phyloP scores from a whole-genome alignment of 108 stramenopile species.

The Stephanodiscus triporus region DNA sequence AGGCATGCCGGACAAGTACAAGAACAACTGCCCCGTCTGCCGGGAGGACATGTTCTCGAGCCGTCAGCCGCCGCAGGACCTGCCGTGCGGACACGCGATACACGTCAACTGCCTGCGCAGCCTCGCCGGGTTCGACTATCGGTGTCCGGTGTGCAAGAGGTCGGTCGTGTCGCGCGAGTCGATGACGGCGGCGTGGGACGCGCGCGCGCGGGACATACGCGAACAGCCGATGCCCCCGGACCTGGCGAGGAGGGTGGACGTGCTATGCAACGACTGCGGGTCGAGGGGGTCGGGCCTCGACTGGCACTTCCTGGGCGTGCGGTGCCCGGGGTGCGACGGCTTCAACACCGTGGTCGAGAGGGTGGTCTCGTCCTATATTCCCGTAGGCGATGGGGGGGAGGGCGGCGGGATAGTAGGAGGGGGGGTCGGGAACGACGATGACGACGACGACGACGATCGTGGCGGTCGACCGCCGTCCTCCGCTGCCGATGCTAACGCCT shows the following conservation, averaged over 20 bases:
- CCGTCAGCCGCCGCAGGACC: slow-evolving; percentile 80
- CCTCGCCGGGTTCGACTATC: slow-evolving; percentile 84
- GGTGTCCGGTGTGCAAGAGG: slow-evolving; percentile 91
- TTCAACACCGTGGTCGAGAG: slow-evolving; percentile 88
- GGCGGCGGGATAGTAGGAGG: too few relatives aligned
- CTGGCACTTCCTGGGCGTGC: slow-evolving; percentile 89
- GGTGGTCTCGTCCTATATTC: slow-evolving; percentile 31
- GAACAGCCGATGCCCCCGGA: slow-evolving; percentile 89
- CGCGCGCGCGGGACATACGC: slow-evolving; percentile 82
- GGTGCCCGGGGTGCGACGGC: slow-evolving; percentile 73
- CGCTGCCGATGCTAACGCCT: too few relatives aligned
- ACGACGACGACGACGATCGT: too few relatives aligned
- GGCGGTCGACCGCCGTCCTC: too few relatives aligned
- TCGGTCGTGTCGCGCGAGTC: slow-evolving; percentile 72
- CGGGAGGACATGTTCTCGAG: slow-evolving; percentile 57
- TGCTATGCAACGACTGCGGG: slow-evolving; percentile 90
- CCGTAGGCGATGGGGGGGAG: background rate
- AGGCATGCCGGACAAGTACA: slow-evolving; percentile 55
- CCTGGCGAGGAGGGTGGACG: slow-evolving; percentile 75
- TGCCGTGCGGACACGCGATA: slow-evolving; percentile 89
- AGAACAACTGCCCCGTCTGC: slow-evolving; percentile 57
- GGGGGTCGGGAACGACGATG: too few relatives aligned
- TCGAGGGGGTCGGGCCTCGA: slow-evolving; percentile 56
- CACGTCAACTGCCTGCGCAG: slow-evolving; percentile 90
- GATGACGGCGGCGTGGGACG: slow-evolving; percentile 85